Evolutionary conservation across 2,329 filamentous ascomycete species (phyloP).

Genomic region (Neobulgaria alba): DNA sequence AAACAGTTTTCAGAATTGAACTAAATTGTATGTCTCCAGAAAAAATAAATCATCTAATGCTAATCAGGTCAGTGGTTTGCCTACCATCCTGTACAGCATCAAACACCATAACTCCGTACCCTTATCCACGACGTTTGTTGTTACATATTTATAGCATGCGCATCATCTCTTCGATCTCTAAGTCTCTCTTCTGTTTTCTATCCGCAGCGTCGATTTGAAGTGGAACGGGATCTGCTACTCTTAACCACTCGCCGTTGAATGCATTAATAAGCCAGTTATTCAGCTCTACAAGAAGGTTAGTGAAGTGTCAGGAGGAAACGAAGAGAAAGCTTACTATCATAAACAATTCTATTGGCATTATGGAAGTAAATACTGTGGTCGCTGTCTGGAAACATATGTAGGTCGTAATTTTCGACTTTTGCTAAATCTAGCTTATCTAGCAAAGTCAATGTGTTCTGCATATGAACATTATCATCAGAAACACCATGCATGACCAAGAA

Average conservation of each 20-base stretch:
- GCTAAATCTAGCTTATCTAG: conserved; percentile 79
- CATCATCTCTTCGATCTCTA: neutral
- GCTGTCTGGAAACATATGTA: conserved; percentile 93
- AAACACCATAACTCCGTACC: no score
- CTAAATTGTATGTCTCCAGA: no score
- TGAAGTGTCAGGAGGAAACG: neutral
- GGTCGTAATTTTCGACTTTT: conserved; percentile 85
- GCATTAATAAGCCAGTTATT: conserved; percentile 92
- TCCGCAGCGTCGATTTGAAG: conserved; percentile 22
- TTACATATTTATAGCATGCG: no score
- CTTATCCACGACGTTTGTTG: no score
- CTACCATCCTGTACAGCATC: no score
- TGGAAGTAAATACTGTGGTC: conserved; percentile 95
- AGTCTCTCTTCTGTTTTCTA: conserved; percentile 6
- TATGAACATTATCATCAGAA: conserved; percentile 96
- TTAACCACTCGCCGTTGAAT: conserved; percentile 92
- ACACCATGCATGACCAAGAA: conserved; percentile 95
- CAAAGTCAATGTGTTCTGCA: conserved; percentile 85
- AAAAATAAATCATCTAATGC: no score
- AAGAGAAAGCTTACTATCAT: conserved; percentile 63
- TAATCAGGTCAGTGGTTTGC: no score
- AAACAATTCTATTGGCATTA: conserved; percentile 83
- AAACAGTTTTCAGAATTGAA: no score
- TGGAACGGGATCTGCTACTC: conserved; percentile 27
- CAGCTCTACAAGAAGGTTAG: conserved; percentile 51